A percentile compares a stretch with the other conserved stretches of the same genome.
These are phyloP conservation scores for Kappamyces sp. DNA, from an alignment of 192 early-diverging fungal species.

Conservation along the genomic window DNA sequence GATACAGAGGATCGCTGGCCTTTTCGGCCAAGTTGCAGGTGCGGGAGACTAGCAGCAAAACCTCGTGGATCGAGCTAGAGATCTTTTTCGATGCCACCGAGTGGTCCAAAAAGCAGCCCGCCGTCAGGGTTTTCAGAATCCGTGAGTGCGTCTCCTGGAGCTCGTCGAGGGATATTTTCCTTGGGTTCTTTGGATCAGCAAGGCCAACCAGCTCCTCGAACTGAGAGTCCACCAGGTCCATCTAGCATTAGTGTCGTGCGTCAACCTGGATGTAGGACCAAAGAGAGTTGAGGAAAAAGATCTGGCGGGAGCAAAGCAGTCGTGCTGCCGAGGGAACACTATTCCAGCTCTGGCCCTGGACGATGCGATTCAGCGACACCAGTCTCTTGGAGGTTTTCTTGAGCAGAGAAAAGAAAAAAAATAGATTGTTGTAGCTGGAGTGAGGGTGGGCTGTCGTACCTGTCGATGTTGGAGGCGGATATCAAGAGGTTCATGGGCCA, in stretches of 20 bases:
- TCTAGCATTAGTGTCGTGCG: background rate
- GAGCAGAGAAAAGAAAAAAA: too few species aligned
- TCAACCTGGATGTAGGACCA: conserved; percentile 15
- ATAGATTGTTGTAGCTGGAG: too few species aligned
- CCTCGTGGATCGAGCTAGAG: background rate
- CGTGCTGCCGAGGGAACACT: background rate
- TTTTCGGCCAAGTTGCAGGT: background rate
- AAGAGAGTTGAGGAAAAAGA: background rate
- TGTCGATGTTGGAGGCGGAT: too few species aligned
- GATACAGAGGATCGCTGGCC: background rate
- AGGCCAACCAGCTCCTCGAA: background rate
- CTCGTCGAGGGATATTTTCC: conserved; percentile 1
- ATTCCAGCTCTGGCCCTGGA: too few species aligned
- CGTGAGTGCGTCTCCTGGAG: background rate
- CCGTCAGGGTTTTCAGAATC: background rate
- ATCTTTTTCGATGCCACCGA: background rate
- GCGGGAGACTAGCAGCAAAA: background rate
- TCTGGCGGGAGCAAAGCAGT: background rate
- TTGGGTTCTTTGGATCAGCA: background rate
- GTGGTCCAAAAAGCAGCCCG: conserved; percentile 13
- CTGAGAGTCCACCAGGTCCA: conserved; percentile 13
- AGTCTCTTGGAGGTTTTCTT: too few species aligned
- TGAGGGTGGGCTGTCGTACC: too few species aligned
- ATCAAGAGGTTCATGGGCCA: too few species aligned
- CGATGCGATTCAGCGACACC: too few species aligned